These are phyloP conservation scores for Heterobasidion parviporum DNA, from an alignment of 1,284 basidiomycete species.

Conservation along the genomic window DNA sequence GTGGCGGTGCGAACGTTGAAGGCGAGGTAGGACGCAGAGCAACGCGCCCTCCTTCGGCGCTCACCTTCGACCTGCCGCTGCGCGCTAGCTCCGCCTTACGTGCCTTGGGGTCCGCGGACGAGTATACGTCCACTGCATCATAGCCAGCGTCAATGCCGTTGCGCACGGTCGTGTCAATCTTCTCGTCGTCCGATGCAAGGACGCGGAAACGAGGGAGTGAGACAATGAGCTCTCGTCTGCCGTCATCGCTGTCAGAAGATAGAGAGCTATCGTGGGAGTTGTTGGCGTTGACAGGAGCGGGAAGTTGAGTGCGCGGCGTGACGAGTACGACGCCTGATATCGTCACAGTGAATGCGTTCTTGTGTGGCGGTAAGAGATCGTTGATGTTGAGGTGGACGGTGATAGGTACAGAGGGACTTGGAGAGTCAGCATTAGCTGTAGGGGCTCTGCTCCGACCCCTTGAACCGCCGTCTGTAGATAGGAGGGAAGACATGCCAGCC, in stretches of 20 bases:
- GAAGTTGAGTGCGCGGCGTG: constrained; percentile 30
- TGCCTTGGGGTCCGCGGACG: constrained; percentile 48
- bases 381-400: constrained; percentile 75
- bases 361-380: constrained; percentile 56
- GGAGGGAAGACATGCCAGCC: constrained; percentile 32
- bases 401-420: constrained; percentile 41
- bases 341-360: constrained; percentile 54
- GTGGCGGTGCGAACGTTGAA: constrained; percentile 1
- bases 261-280: constrained; percentile 13
- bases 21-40: constrained; percentile 30
- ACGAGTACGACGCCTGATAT: constrained; percentile 60
- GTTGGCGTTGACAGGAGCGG: constrained; percentile 13
- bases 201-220: constrained; percentile 61
- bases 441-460: constrained; percentile 19
- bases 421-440: constrained; percentile 11
- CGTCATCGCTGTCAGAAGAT: constrained; percentile 19
- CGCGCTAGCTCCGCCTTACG: constrained; percentile 53
- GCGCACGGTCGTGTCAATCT: constrained; percentile 42
- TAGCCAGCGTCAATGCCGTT: constrained; percentile 41
- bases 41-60: constrained; percentile 50
- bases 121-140: constrained; percentile 48
- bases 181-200: constrained; percentile 53
- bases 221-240: constrained; percentile 33
- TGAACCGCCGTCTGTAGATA: constrained; percentile 25
- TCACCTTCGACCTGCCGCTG: constrained; percentile 46